These are phyloP conservation scores for Penicillium lagena DNA, from an alignment of 495 filamentous ascomycete genomes.

Conservation along the genomic window DNA sequence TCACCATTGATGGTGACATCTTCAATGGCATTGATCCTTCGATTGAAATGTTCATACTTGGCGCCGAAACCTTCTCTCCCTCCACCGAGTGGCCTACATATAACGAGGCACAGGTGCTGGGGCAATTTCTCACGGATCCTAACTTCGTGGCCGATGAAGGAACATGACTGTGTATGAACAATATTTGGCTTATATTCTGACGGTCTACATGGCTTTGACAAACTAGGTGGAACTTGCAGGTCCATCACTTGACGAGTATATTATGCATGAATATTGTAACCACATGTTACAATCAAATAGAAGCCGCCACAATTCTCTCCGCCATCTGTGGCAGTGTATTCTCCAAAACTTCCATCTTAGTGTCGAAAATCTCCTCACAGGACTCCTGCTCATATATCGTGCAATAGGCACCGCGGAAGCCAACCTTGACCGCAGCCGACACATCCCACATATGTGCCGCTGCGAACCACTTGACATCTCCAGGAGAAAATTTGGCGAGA, in stretches of 20 bases:
- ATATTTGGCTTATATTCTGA: background rate
- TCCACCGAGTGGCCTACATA: constrained; percentile 16
- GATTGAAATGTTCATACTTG: constrained; percentile 12
- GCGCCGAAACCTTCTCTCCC: constrained; percentile 5
- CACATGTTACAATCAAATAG: background rate
- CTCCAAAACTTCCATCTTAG: constrained; percentile 32
- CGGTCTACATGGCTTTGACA: too few relatives aligned
- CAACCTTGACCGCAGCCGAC: constrained; percentile 23
- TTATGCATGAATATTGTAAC: background rate
- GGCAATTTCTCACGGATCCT: constrained; percentile 13
- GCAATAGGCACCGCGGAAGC: constrained; percentile 9
- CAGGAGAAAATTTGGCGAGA: constrained; percentile 15
- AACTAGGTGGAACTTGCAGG: too few relatives aligned
- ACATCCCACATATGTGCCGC: constrained; percentile 34
- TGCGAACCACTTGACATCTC: constrained; percentile 27
- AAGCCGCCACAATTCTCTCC: constrained; percentile 27
- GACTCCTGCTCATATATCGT: constrained; percentile 17
- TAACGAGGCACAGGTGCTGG: constrained; percentile 17
- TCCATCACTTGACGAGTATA: too few relatives aligned
- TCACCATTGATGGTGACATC: background rate
- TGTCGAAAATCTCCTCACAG: constrained; percentile 25
- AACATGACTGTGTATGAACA: background rate
- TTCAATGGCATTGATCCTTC: constrained; percentile 7
- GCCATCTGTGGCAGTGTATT: constrained; percentile 33
- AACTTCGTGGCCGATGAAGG: background rate